Evolutionary conservation across 2,329 filamentous ascomycete species (phyloP).

Genomic region (Hymenoscyphus repandus): DNA sequence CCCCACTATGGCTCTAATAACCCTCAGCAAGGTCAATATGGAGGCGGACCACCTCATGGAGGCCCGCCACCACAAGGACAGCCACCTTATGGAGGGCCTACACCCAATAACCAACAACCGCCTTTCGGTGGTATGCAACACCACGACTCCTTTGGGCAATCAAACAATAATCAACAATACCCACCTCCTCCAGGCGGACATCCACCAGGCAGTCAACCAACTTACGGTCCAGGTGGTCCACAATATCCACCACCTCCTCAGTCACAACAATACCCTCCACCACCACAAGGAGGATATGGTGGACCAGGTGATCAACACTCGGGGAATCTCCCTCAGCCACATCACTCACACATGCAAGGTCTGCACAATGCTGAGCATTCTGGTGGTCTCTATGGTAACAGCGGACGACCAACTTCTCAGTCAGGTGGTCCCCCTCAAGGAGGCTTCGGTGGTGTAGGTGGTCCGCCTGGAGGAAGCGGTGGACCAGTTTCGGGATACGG

Average conservation of each 20-base stretch:
- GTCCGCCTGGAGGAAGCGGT: constrained; percentile 6
- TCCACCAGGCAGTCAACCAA: constrained; percentile 7
- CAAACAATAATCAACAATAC: background rate
- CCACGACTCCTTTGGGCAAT: background rate
- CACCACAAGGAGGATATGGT: constrained; percentile 9
- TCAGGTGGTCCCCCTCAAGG: constrained; percentile 12
- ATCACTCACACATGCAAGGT: constrained; percentile 23
- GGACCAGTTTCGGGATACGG: constrained; percentile 1
- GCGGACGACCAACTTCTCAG: constrained; percentile 9
- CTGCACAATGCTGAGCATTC: constrained; percentile 22
- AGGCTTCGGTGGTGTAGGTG: constrained; percentile 2
- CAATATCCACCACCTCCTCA: constrained; percentile 4
- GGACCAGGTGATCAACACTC: constrained; percentile 1
- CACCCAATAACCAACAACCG: constrained; percentile 5
- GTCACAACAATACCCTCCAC: constrained; percentile 13
- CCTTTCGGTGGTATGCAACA: background rate
- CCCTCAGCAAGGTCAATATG: constrained; percentile 6
- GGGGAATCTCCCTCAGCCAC: constrained; percentile 20
- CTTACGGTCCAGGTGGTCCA: constrained; percentile 2
- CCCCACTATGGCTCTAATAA: constrained; percentile 7
- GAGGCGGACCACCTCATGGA: constrained; percentile 1
- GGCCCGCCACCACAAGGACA: constrained; percentile 9
- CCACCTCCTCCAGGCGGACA: background rate
- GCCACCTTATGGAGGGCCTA: constrained; percentile 23
- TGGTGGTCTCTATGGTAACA: constrained; percentile 23